Percentiles rank a stretch among this genome's conserved stretches.
Evolutionary conservation across 768 basidiomycete genomes (phyloP).

Genomic region (Rubroboletus pulcherrimus): DNA sequence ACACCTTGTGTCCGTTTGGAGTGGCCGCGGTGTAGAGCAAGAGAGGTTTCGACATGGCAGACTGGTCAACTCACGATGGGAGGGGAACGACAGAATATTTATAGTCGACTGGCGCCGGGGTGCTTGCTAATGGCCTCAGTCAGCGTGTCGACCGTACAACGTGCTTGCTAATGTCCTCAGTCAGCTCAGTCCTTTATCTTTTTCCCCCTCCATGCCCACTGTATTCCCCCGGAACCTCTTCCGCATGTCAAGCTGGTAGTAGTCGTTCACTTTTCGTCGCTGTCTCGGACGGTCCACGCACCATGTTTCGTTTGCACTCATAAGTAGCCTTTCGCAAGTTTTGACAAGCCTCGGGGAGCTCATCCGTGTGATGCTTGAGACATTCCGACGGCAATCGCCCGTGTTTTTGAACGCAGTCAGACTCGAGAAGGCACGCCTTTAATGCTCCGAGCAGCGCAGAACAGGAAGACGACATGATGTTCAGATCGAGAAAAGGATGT

Average conservation of each 20-base stretch:
- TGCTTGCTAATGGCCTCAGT: constrained; percentile 22
- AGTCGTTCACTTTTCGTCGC: not conserved
- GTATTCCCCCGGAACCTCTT: constrained; percentile 78
- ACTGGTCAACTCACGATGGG: not conserved
- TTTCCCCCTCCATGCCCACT: constrained; percentile 42
- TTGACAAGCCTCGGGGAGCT: constrained; percentile 79
- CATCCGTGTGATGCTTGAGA: constrained; percentile 65
- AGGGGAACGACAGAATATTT: not conserved
- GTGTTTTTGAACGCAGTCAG: constrained; percentile 83
- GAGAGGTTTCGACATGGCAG: constrained; percentile 25
- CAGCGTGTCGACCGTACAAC: not conserved
- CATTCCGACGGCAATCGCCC: constrained; percentile 82
- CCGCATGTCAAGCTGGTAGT: constrained; percentile 71
- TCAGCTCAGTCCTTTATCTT: constrained; percentile 8
- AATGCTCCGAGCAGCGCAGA: constrained; percentile 71
- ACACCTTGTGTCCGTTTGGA: constrained; percentile 53
- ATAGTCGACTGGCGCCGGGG: constrained; percentile 3
- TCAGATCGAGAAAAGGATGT: not conserved
- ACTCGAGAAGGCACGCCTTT: constrained; percentile 78
- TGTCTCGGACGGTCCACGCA: constrained; percentile 31
- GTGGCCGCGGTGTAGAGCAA: constrained; percentile 42
- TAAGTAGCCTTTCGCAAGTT: constrained; percentile 77
- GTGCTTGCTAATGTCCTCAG: constrained; percentile 21
- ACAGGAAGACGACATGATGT: constrained; percentile 73
- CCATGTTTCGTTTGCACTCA: constrained; percentile 91